These are phyloP conservation scores for Candida broadrunensis DNA, from an alignment of 805 yeast genomes.

Conservation along the genomic window DNA sequence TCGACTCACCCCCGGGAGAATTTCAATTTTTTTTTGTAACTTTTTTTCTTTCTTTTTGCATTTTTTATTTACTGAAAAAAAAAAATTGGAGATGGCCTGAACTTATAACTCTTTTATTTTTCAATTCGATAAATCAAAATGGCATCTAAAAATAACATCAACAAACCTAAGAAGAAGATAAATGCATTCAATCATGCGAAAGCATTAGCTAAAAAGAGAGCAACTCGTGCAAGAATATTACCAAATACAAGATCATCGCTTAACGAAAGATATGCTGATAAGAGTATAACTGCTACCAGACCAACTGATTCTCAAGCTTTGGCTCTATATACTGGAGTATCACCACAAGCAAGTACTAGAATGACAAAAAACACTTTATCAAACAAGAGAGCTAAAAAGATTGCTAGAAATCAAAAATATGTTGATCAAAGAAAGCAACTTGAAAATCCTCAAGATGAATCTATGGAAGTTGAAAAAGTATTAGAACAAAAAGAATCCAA, in stretches of 20 bases:
- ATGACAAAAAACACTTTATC: constrained; percentile 64
- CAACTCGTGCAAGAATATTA: constrained; percentile 40
- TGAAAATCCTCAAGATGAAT: constrained; percentile 44
- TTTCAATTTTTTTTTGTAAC: constrained; percentile 13
- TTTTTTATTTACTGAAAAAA: neutral
- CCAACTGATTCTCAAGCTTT: constrained; percentile 45
- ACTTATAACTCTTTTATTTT: too few relatives aligned
- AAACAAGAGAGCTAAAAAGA: constrained; percentile 73
- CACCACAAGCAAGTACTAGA: constrained; percentile 23
- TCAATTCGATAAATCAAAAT: constrained; percentile 1
- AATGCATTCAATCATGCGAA: constrained; percentile 49
- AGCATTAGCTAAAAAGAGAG: constrained; percentile 52
- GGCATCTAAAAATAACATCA: constrained; percentile 61
- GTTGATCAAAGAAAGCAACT: constrained; percentile 53
- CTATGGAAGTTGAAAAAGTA: constrained; percentile 47
- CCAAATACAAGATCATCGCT: constrained; percentile 46
- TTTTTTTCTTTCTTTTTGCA: constrained; percentile 1
- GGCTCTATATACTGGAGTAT: constrained; percentile 42
- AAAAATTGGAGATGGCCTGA: constrained; percentile 3
- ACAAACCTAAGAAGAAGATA: constrained; percentile 68
- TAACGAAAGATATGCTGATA: constrained; percentile 31
- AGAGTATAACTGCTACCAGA: constrained; percentile 31
- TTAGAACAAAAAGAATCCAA: constrained; percentile 22
- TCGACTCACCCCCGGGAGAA: constrained; percentile 50
- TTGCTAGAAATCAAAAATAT: constrained; percentile 76